Evolutionary conservation across 805 yeast species (phyloP), one percentile per base, ranked within the genome.

Genomic region (Saccharomycopsis javanensis): DNA sequence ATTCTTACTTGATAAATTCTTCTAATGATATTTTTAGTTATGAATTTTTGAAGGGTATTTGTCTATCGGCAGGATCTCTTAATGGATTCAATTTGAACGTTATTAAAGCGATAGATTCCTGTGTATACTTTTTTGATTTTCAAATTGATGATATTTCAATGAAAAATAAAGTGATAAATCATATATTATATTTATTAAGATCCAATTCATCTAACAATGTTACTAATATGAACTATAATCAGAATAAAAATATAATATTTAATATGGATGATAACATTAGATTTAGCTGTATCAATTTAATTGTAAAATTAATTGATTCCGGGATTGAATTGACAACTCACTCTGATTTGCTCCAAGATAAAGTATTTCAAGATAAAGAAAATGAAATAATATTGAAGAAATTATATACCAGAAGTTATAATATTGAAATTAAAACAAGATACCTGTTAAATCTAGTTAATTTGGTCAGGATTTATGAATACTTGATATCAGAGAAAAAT

Each of bases 41-140:
- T 2, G 75, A 73, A 55, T 79, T 85, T 58, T 79, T 83, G 83
- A 75, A 69, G 62, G 89, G 89, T 0, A 72, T 74, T 52, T 64
- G 72, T 0, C 75, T 79, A 60, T 75, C 81, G 5, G 76, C 76
- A 8, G 92, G 88, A 5, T 83, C 87, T 0, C 62, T 72, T 42
- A 76, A 79, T 23, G 80, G 84, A 0, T 72, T 78, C 6, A 78
- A 76, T 55, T 58, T 66, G 0, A 71, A 78, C 15, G 72, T 81
- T 1, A 72, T 74, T 31, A 63, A 69, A 8, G 72, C 84, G 0
- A 68, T 81, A 18, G 68, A 68, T 23, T 54, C 70, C 2, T 77
- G 79, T 55, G 60, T 75, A 2, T 56, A 57, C 0, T 69, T 66
- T 58, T 70, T 70, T 58, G 64, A 68, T 20, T 42, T 53, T 15